Base-by-base conservation (phyloP, 2,329 filamentous ascomycete genomes). In the Dactylellina parvicollis region DNA sequence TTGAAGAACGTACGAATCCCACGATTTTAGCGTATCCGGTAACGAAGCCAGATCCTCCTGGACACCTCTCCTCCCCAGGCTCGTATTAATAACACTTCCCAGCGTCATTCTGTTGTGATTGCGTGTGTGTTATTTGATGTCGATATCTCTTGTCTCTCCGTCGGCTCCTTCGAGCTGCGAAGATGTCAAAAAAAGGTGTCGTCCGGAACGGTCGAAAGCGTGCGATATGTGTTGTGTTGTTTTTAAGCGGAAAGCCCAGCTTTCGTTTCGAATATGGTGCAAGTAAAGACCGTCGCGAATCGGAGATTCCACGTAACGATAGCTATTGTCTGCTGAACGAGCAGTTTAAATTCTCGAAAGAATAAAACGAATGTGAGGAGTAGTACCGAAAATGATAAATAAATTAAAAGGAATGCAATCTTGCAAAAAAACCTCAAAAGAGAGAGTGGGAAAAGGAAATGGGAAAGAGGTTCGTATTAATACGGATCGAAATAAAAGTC, bases 41-140 rank as follows among this genome's bases (percentile, higher is more conserved):
- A 76, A n/a, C n/a, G 54, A 40, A 9, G 69, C 55, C 5, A 74
- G 36, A 24, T 74, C 74, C n/a, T 75, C 28, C 54, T 75, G n/a
- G 20, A 36, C 65, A 76, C 75, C 49, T 81, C 82, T n/a, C 82
- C 82, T 1, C 75, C 84, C 20, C 74, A 79, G 9, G 59, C 57
- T 57, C 50, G 61, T 18, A 10, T 49, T 46, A 56, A 74, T 40
- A 32, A 26, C n/a, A 32, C 24, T 42, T 52, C 20, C 46, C 28
- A 36, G 49, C 22, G 59, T 28, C 49, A 52, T 55, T 34, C 26
- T 50, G 18, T 36, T 9, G 22, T 10, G 10, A 40, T 8, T 46
- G n/a, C 38, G 18, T 34, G 30, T 47, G 38, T 30, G n/a, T 47
- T 20, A 16, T 24, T 20, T 28, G 22, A 10, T 14, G 5, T 49